phyloP scores from a whole-genome alignment of 169 alveolate genomes.

The Perkinsus chesapeaki region DNA sequence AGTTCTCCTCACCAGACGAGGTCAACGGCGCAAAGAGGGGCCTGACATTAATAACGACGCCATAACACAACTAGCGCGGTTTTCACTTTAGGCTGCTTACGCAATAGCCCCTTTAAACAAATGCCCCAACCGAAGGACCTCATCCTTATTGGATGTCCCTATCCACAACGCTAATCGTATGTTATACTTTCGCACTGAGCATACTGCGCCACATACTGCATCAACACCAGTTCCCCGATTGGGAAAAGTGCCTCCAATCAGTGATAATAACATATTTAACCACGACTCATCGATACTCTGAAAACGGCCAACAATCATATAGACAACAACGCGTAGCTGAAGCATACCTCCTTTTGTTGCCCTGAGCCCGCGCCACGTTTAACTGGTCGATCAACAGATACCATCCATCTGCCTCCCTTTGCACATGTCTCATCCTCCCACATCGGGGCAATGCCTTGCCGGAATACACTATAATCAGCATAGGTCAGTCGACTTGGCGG shows the following conservation, averaged over 20 bases:
- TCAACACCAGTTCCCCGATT: background rate
- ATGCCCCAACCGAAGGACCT: background rate
- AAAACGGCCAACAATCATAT: background rate
- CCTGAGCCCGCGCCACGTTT: background rate
- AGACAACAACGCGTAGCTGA: background rate
- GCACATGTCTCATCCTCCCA: background rate
- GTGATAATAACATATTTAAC: background rate
- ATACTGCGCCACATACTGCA: background rate
- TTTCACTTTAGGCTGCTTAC: background rate
- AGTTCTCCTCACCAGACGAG: background rate
- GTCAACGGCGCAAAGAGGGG: background rate
- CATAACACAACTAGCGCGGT: background rate
- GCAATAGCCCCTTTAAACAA: background rate
- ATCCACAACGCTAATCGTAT: background rate
- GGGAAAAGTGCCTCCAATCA: background rate
- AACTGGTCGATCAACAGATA: background rate
- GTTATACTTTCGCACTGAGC: background rate
- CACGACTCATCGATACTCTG: background rate
- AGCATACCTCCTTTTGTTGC: background rate
- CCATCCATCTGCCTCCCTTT: background rate
- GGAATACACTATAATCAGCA: background rate
- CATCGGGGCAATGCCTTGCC: slow-evolving; percentile 7
- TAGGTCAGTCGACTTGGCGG: background rate
- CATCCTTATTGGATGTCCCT: background rate
- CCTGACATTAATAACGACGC: background rate